These are phyloP conservation scores for Plasmodium gonderi DNA, from an alignment of 169 alveolate species.

Conservation along the genomic window DNA sequence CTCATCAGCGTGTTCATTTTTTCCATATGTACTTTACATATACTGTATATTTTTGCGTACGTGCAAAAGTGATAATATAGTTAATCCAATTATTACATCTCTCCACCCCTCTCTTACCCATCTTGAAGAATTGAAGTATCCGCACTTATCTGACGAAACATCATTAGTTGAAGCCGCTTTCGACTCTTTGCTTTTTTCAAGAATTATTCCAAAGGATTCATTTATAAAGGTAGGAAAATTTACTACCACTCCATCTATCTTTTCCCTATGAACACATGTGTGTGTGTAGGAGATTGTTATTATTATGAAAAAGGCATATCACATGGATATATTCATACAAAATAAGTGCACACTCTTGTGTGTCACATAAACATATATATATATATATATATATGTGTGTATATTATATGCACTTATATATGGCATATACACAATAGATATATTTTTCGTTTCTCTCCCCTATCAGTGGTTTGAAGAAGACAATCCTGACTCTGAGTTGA, in stretches of 20 bases:
- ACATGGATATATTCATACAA: too few relatives aligned
- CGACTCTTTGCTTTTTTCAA: constrained; percentile 40
- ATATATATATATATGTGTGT: background rate
- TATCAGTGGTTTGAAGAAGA: constrained; percentile 70
- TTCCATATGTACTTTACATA: too few relatives aligned
- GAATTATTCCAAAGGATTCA: constrained; percentile 60
- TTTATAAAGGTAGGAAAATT: constrained; percentile 26
- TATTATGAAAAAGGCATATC: too few relatives aligned
- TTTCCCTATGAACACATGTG: too few relatives aligned
- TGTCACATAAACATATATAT: too few relatives aligned
- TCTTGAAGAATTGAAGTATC: constrained; percentile 45
- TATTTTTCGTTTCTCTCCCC: background rate
- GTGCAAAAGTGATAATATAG: background rate
- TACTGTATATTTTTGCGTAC: too few relatives aligned
- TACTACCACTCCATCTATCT: background rate
- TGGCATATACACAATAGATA: background rate
- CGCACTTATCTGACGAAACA: constrained; percentile 71
- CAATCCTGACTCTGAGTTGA: constrained; percentile 42
- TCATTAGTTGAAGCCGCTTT: constrained; percentile 58
- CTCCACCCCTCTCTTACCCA: background rate
- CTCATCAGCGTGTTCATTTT: background rate
- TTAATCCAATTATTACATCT: background rate
- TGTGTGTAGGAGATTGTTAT: too few relatives aligned
- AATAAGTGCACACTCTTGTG: too few relatives aligned
- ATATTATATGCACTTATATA: background rate